Evolutionary conservation across 768 basidiomycete species (phyloP), one percentile per base, ranked within the genome.

Genomic region (Crepidotus variabilis): DNA sequence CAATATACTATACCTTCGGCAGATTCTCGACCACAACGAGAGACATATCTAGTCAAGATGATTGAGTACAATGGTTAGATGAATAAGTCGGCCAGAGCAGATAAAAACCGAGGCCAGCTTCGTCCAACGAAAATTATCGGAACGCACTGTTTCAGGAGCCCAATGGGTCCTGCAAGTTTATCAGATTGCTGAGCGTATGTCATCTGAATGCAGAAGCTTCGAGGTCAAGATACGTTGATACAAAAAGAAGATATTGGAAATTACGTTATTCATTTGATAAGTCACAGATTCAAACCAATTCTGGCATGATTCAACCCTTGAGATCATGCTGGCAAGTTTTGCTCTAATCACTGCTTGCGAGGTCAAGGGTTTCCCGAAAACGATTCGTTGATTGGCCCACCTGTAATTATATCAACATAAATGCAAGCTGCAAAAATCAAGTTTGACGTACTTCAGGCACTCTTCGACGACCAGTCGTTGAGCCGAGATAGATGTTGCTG

Each of bases 271-370:
- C 93, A 96, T 95, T 69, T 97, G 94, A 67, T 88, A 84, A 2
- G 94, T 97, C 53, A 97, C 76, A 20, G 78, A 81, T 76, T 98
- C 95, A 10, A 94, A 81, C 93, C 93, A 97, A 50, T 85, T 85
- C 66, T 96, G 94, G 58, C 78, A 85, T 18, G 79, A 81, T 72
- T 98, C 94, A 43, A 94, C 82, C 39, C 92, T 87, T 55, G 90
- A 86, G 49, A 98, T 94, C 92, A 98, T 97, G 49, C 73, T 70
- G 20, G 90, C 92, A 46, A 98, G 80, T 73, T 94, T 96, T 28
- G 87, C 75, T 16, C 95, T 83, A 61, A 98, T 89, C 63, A 97
- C 94, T 7, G 95, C 80, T 66, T 95, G 91, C 23, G 84, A 75
- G 54, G 80, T 80, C 54, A 94, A 76, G 18, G 90, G 90, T 68